A percentile compares a stretch with the other conserved stretches of the same genome.
These are phyloP conservation scores for Nepenthes alata DNA, from an alignment of 179 eudicot species.

Conservation along the genomic window DNA sequence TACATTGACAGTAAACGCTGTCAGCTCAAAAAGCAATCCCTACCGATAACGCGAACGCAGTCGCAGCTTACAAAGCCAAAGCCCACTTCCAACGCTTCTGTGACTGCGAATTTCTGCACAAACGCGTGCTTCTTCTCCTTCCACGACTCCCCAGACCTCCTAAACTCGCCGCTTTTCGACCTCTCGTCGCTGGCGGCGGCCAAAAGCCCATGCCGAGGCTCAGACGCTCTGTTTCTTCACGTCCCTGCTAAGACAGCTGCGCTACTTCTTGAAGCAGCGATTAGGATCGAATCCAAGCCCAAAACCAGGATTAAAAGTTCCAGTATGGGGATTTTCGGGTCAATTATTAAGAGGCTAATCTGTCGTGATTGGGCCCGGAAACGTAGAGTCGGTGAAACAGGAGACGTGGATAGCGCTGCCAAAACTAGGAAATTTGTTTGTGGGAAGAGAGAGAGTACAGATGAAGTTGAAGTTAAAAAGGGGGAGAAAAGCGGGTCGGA, in stretches of 20 bases:
- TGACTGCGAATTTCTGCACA: slow-evolving; percentile 23
- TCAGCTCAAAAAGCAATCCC: slow-evolving; percentile 21
- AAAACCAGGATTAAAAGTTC: slow-evolving; percentile 14
- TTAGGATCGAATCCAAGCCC: slow-evolving; percentile 41
- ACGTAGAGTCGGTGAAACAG: slow-evolving; percentile 2
- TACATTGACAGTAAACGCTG: slow-evolving; percentile 43
- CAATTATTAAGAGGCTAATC: slow-evolving; percentile 38
- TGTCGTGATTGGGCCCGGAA: slow-evolving; percentile 22
- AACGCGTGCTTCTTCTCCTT: slow-evolving; percentile 56
- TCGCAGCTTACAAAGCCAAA: slow-evolving; percentile 25
- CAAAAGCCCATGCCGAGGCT: slow-evolving; percentile 30
- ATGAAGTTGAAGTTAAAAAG: neutral
- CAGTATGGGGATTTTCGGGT: slow-evolving; percentile 50
- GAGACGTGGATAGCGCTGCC: slow-evolving; percentile 1
- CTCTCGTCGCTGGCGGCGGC: slow-evolving; percentile 15
- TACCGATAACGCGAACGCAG: slow-evolving; percentile 11
- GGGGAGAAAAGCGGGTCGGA: neutral
- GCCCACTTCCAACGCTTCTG: slow-evolving; percentile 11
- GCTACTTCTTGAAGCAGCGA: slow-evolving; percentile 61
- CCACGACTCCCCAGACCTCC: slow-evolving; percentile 33
- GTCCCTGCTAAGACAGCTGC: slow-evolving; percentile 65
- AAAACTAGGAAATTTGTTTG: too few relatives aligned
- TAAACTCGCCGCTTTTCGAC: slow-evolving; percentile 37
- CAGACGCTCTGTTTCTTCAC: slow-evolving; percentile 28
- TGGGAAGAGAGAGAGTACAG: neutral